phyloP scores from a whole-genome alignment of 139 green algal genomes.

The Chlorella sp. region DNA sequence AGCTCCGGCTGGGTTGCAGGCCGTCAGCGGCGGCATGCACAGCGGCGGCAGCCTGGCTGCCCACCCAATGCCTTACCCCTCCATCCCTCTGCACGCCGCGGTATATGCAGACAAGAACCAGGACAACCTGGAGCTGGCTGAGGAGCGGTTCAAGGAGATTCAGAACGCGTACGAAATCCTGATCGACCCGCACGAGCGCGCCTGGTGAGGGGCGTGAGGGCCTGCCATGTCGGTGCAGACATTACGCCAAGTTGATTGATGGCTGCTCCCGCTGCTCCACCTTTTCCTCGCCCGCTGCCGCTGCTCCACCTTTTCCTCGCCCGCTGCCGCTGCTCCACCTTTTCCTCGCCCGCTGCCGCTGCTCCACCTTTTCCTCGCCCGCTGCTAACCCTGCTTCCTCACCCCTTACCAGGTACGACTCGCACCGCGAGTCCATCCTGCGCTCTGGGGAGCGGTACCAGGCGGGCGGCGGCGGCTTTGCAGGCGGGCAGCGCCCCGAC shows the following conservation, averaged over 20 bases:
- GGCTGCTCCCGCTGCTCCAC: too few species aligned
- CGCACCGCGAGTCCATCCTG: slow-evolving; percentile 89
- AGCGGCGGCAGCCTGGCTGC: too few species aligned
- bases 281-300: too few species aligned
- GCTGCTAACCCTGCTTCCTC: not conserved
- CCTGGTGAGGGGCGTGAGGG: slow-evolving; percentile 68
- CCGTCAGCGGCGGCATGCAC: too few species aligned
- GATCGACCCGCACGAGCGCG: slow-evolving; percentile 90
- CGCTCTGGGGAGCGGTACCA: slow-evolving; percentile 75
- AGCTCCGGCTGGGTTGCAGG: too few species aligned
- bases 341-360: too few species aligned
- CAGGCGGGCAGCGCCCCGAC: slow-evolving; percentile 49
- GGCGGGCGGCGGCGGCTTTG: slow-evolving; percentile 57
- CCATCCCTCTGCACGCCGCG: too few species aligned
- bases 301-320: too few species aligned
- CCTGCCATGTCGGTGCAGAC: not conserved
- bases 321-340: too few species aligned
- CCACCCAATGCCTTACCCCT: too few species aligned
- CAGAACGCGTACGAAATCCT: slow-evolving; percentile 97
- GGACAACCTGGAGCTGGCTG: slow-evolving; percentile 70
- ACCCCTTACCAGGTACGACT: slow-evolving; percentile 83
- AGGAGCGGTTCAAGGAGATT: slow-evolving; percentile 91
- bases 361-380: not conserved
- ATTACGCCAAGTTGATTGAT: too few species aligned
- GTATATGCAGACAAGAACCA: slow-evolving; percentile 93